Evolutionary conservation across 2,329 filamentous ascomycete genomes (phyloP).

Genomic region (Aspergillus fructus): DNA sequence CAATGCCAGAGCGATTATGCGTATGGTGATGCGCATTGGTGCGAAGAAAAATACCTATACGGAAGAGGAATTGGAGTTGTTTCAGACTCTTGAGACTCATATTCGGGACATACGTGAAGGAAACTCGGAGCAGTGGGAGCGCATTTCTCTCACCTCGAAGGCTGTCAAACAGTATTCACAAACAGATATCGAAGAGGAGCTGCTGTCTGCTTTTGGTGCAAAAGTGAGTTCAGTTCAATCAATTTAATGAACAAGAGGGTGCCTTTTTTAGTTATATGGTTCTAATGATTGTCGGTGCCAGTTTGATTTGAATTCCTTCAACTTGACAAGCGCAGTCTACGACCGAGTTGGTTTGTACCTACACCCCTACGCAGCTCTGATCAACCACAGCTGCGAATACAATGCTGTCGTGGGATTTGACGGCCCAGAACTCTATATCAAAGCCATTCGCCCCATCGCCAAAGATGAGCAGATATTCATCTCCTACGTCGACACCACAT

Average conservation of each 20-base stretch:
- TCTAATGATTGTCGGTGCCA: constrained; percentile 22
- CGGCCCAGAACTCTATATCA: constrained; percentile 49
- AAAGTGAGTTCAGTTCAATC: constrained; percentile 35
- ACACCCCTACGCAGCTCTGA: constrained; percentile 53
- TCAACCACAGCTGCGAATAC: constrained; percentile 64
- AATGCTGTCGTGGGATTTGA: constrained; percentile 61
- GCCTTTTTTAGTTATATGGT: background rate
- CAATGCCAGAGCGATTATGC: constrained; percentile 56
- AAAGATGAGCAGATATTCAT: constrained; percentile 60
- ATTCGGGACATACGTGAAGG: constrained; percentile 47
- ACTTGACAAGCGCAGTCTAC: constrained; percentile 54
- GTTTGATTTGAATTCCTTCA: constrained; percentile 60
- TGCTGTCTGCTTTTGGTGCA: constrained; percentile 45
- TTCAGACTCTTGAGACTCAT: constrained; percentile 50
- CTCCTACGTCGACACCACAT: constrained; percentile 60
- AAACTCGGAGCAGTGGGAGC: constrained; percentile 45
- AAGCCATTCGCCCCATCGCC: constrained; percentile 53
- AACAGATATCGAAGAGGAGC: constrained; percentile 44
- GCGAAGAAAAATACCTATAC: constrained; percentile 33
- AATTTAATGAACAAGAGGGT: no score
- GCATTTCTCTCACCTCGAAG: constrained; percentile 54
- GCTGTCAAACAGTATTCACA: constrained; percentile 55
- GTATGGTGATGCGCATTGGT: constrained; percentile 48
- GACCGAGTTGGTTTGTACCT: constrained; percentile 61
- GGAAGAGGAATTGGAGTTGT: constrained; percentile 41